Base-by-base conservation (phyloP, 495 filamentous ascomycete genomes). In the Pyrenula aspistea region DNA sequence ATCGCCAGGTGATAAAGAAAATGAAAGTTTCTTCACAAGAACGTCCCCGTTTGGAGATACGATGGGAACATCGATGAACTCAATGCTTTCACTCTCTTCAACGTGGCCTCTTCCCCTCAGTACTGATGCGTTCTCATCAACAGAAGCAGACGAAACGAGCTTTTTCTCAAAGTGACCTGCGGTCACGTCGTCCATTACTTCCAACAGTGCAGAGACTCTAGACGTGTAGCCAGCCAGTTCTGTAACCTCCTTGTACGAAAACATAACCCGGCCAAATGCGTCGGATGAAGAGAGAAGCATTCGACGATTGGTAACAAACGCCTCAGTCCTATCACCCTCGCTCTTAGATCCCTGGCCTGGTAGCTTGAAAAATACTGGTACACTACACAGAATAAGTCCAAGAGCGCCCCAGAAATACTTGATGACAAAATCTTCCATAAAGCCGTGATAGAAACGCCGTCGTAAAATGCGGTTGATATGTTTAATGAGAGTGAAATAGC, bases 351-450 rank as follows among this genome's bases (percentile, higher is more conserved):
- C 69, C 53, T 82, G 80, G 23, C 88, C 88, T 10, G 93, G 92
- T 2, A 96, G 76, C 71, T 88, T 90, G 76, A 97, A 88, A 68
- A 98, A 98, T 0, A 97, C 92, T 1, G 93, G 93, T 2, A 96
- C 82, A 65, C 90, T 92, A 74, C 94, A 97, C n/a, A 98, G 83
- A 59, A 94, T 70, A 62, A 97, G 78, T 3, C 93, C 93, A 51
- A 98, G 62, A 2, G 93, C 93, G 54, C 94, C 94, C 93, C 93
- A 98, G 74, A 96, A 93, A 65, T 98, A 98, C 71, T 98, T 98
- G 63, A 97, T 92, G 12, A 97, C 88, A 71, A 95, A 98, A 67
- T 98, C 93, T 66, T 98, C 94, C 93, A 97, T 96, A 59, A 98
- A 84, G 12, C 90, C 91, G 64, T 98, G 90, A 66, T 96, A 97